Percentiles rank a stretch among this genome's conserved stretches.
Evolutionary conservation across 139 green algal genomes (phyloP).

Genomic region (Diplosphaera chodatii): DNA sequence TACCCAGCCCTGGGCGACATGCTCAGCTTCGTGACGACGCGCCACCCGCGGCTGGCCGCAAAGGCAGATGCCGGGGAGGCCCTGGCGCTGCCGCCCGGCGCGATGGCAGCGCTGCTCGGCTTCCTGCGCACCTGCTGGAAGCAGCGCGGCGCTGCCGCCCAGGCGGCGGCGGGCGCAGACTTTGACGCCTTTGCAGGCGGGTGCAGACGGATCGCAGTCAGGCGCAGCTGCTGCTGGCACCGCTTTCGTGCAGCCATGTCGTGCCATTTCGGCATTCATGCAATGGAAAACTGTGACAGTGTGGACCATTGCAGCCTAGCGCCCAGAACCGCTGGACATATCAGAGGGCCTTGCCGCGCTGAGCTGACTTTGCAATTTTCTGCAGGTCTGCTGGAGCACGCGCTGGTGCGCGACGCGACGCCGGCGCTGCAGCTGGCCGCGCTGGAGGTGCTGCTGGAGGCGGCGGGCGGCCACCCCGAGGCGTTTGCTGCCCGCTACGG

Average conservation of each 20-base stretch:
- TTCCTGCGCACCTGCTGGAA: slow-evolving; percentile 39
- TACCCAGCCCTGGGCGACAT: slow-evolving; percentile 17
- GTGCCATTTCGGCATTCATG: too few species aligned
- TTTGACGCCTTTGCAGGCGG: too few species aligned
- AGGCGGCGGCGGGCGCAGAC: too few species aligned
- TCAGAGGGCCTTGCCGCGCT: neutral
- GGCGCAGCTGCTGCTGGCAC: too few species aligned
- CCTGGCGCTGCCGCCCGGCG: slow-evolving; percentile 34
- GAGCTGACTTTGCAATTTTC: neutral
- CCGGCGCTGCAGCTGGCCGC: slow-evolving; percentile 41
- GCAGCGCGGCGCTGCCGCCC: too few species aligned
- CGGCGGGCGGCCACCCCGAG: slow-evolving; percentile 1
- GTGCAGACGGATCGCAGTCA: too few species aligned
- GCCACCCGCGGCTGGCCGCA: slow-evolving; percentile 16
- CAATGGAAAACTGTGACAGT: too few species aligned
- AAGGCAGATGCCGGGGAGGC: slow-evolving; percentile 10
- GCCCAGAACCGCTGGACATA: too few species aligned
- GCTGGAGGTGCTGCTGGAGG: slow-evolving; percentile 36
- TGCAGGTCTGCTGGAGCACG: slow-evolving; percentile 51
- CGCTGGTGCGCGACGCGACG: slow-evolving; percentile 28
- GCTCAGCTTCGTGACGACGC: slow-evolving; percentile 25
- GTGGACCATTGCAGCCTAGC: too few species aligned
- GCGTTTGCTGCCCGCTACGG: slow-evolving; percentile 30
- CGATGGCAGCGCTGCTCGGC: slow-evolving; percentile 32
- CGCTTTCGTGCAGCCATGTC: too few species aligned